Percentiles rank a stretch among this genome's conserved stretches.
These are phyloP conservation scores for Salvia rosmarinus DNA, from an alignment of 257 asterid species.

Conservation along the genomic window DNA sequence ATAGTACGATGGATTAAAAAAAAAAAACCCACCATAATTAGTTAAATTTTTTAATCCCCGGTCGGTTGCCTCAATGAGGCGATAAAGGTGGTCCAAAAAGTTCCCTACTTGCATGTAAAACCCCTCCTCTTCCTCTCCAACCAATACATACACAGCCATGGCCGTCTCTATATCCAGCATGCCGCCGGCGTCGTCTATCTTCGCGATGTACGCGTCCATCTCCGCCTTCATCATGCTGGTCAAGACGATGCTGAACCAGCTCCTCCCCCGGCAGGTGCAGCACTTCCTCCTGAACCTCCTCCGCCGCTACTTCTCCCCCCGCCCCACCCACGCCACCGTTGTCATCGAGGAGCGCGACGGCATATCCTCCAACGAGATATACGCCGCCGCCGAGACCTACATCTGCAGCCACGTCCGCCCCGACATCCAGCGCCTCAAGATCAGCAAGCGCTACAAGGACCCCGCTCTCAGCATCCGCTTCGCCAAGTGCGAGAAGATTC, in stretches of 20 bases:
- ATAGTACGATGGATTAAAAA: too few relatives aligned
- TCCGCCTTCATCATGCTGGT: constrained; percentile 57
- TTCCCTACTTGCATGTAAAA: too few relatives aligned
- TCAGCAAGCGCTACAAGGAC: constrained; percentile 58
- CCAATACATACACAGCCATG: constrained; percentile 30
- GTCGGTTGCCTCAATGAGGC: too few relatives aligned
- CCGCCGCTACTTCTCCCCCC: constrained; percentile 39
- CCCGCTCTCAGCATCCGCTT: constrained; percentile 42
- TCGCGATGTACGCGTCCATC: constrained; percentile 63
- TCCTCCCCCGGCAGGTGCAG: constrained; percentile 58
- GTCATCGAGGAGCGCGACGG: constrained; percentile 68
- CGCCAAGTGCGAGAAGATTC: constrained; percentile 51
- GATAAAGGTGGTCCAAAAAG: too few relatives aligned
- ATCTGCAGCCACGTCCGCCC: constrained; percentile 53
- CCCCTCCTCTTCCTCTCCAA: too few relatives aligned
- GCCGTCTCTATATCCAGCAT: constrained; percentile 39
- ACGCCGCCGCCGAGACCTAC: constrained; percentile 58
- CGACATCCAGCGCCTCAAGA: constrained; percentile 51
- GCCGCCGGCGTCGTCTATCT: constrained; percentile 62
- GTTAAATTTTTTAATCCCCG: too few relatives aligned
- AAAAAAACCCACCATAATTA: too few relatives aligned
- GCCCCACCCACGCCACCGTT: constrained; percentile 34
- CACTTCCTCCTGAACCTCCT: constrained; percentile 37
- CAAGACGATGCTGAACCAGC: constrained; percentile 60
- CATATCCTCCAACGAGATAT: constrained; percentile 56